A percentile compares a stretch with the other conserved stretches of the same genome.
These are phyloP conservation scores for Trametes meyenii DNA, from an alignment of 768 basidiomycete genomes.

Conservation along the genomic window DNA sequence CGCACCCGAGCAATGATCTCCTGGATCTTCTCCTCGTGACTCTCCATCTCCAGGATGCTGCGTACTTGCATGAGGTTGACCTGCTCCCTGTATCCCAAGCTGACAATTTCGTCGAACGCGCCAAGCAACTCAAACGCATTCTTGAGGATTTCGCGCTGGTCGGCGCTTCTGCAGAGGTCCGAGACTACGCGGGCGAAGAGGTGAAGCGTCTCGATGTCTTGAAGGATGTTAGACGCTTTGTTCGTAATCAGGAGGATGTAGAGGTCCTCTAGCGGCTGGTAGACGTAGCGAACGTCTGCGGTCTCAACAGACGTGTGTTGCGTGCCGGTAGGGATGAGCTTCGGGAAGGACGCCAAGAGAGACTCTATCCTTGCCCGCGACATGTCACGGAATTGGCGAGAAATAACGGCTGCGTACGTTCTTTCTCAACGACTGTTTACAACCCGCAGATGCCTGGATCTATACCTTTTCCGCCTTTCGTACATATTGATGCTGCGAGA, in stretches of 20 bases:
- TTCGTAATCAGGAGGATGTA: constrained; percentile 98
- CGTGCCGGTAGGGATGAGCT: constrained; percentile 91
- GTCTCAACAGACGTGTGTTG: constrained; percentile 98
- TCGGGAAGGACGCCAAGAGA: constrained; percentile 94
- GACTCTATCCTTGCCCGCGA: constrained; percentile 91
- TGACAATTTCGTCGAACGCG: constrained; percentile 96
- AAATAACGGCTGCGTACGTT: constrained; percentile 74
- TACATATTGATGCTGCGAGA: constrained; percentile 92
- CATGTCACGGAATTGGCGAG: constrained; percentile 95
- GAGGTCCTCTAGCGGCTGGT: constrained; percentile 94
- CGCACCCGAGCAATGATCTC: constrained; percentile 94
- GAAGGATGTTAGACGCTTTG: constrained; percentile 97
- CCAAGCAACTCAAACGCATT: constrained; percentile 93
- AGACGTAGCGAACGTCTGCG: constrained; percentile 93
- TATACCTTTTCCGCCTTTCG: constrained; percentile 89
- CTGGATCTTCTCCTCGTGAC: constrained; percentile 93
- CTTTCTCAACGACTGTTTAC: not conserved
- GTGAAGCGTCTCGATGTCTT: constrained; percentile 96
- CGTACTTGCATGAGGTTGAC: constrained; percentile 80
- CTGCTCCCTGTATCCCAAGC: constrained; percentile 81
- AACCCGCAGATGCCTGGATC: constrained; percentile 11
- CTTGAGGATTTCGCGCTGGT: constrained; percentile 87
- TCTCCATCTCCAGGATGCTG: constrained; percentile 85
- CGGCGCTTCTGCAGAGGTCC: constrained; percentile 83
- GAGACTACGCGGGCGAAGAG: constrained; percentile 94